These are phyloP conservation scores for Oxalis stricta DNA, from an alignment of 441 rosid species.

Conservation along the genomic window DNA sequence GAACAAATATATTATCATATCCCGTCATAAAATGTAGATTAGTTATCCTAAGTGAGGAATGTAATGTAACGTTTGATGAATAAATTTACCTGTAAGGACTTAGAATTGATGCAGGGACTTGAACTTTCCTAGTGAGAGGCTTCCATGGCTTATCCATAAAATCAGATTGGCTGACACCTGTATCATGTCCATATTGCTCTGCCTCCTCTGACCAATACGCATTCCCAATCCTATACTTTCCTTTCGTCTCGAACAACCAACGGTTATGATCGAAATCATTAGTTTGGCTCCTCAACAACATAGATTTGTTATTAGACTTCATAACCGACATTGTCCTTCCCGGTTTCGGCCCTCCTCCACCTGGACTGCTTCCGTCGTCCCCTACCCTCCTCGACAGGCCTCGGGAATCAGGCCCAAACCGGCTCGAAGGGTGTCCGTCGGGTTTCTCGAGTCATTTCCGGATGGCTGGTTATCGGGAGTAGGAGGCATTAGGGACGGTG, in stretches of 20 bases:
- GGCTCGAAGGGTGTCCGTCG: constrained; percentile 4
- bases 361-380: constrained; percentile 1
- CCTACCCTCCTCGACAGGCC: constrained; percentile 6
- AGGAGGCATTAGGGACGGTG: constrained; percentile 84
- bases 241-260: constrained; percentile 78
- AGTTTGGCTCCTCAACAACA: constrained; percentile 73
- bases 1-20: too few species aligned
- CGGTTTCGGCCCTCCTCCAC: constrained; percentile 16
- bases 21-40: too few species aligned
- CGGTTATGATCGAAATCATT: constrained; percentile 84
- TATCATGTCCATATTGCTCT: constrained; percentile 15
- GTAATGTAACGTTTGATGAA: neutral
- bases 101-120: constrained; percentile 39
- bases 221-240: constrained; percentile 68
- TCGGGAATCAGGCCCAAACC: constrained; percentile 17
- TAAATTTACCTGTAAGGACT: constrained; percentile 67
- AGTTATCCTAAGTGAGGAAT: too few species aligned
- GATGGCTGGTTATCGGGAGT: constrained; percentile 86
- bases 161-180: constrained; percentile 57
- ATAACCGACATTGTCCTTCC: constrained; percentile 57
- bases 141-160: constrained; percentile 94
- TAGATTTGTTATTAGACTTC: constrained; percentile 60
- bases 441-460: constrained; percentile 23
- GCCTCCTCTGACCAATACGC: constrained; percentile 68
- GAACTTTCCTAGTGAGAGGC: constrained; percentile 65